Percentiles rank a stretch among this genome's conserved stretches.
phyloP scores from a whole-genome alignment of 2,329 filamentous ascomycete genomes.

The Aspergillus floridensis region DNA sequence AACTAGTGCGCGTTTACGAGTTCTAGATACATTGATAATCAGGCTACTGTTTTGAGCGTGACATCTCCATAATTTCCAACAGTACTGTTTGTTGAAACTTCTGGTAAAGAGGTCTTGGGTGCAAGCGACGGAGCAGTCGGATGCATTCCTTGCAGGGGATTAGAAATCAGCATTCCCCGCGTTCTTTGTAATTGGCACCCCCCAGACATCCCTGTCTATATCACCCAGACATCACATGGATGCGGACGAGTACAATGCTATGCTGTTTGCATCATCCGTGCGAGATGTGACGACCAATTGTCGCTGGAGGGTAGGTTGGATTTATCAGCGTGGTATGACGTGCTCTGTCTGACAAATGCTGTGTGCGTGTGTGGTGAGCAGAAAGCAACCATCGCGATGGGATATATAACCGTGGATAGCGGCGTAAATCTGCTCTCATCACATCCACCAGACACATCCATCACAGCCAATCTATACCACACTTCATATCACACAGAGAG shows the following conservation, averaged over 20 bases:
- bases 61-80: background rate
- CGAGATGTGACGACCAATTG: background rate
- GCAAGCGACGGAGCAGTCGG: too few relatives aligned
- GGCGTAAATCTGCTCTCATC: too few relatives aligned
- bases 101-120: too few relatives aligned
- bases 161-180: background rate
- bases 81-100: too few relatives aligned
- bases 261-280: background rate
- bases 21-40: constrained; percentile 4
- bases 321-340: constrained; percentile 37
- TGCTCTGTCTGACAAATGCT: constrained; percentile 35
- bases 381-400: too few relatives aligned
- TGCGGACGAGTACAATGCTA: background rate
- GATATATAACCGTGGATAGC: too few relatives aligned
- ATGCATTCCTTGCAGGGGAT: background rate
- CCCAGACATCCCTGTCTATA: background rate
- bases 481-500: background rate
- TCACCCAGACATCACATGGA: background rate
- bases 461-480: background rate
- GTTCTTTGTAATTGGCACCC: background rate
- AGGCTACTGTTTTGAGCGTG: background rate
- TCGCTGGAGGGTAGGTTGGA: constrained; percentile 4
- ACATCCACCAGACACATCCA: too few relatives aligned
- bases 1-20: constrained; percentile 42
- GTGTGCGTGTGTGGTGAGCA: background rate